phyloP scores from a whole-genome alignment of 2,329 filamentous ascomycete genomes.

The Teratosphaeria viscida region DNA sequence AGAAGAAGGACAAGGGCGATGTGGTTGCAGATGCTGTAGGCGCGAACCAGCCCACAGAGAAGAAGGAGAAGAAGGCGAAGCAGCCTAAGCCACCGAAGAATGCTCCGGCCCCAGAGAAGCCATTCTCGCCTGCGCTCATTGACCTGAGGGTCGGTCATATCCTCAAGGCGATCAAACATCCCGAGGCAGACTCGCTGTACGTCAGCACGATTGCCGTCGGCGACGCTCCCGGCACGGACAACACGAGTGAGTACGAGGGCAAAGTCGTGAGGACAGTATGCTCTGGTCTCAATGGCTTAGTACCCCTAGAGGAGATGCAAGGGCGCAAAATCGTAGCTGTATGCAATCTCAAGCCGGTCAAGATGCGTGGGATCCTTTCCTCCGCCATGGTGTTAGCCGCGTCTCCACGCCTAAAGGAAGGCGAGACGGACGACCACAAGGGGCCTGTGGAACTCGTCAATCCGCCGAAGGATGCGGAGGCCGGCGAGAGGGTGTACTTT shows the following conservation, averaged over 20 bases:
- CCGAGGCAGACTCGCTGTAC: slow-evolving; percentile 90
- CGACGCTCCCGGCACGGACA: slow-evolving; percentile 72
- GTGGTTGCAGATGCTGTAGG: slow-evolving; percentile 39
- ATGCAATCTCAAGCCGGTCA: slow-evolving; percentile 97
- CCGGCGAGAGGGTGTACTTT: slow-evolving; percentile 84
- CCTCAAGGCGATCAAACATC: slow-evolving; percentile 88
- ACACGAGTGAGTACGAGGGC: slow-evolving; percentile 84
- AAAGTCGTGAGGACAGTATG: slow-evolving; percentile 91
- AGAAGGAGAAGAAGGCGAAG: slow-evolving; percentile 70
- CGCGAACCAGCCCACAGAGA: slow-evolving; percentile 33
- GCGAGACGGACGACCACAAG: slow-evolving; percentile 74
- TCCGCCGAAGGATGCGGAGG: slow-evolving; percentile 66
- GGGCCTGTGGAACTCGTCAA: slow-evolving; percentile 85
- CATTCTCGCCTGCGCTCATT: slow-evolving; percentile 74
- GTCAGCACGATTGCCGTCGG: slow-evolving; percentile 94
- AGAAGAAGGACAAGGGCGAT: slow-evolving; percentile 36
- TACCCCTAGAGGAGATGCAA: slow-evolving; percentile 95
- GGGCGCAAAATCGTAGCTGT: slow-evolving; percentile 89
- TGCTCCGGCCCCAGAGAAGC: slow-evolving; percentile 54
- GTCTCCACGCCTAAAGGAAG: slow-evolving; percentile 71
- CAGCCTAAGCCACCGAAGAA: slow-evolving; percentile 60
- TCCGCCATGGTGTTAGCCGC: slow-evolving; percentile 90
- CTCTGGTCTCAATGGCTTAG: slow-evolving; percentile 85
- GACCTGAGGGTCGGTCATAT: slow-evolving; percentile 96
- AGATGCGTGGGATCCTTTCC: slow-evolving; percentile 84